Percentiles rank a stretch among this genome's conserved stretches.
Evolutionary conservation across 1,284 basidiomycete species (phyloP).

Genomic region (Albatrellus sp.): DNA sequence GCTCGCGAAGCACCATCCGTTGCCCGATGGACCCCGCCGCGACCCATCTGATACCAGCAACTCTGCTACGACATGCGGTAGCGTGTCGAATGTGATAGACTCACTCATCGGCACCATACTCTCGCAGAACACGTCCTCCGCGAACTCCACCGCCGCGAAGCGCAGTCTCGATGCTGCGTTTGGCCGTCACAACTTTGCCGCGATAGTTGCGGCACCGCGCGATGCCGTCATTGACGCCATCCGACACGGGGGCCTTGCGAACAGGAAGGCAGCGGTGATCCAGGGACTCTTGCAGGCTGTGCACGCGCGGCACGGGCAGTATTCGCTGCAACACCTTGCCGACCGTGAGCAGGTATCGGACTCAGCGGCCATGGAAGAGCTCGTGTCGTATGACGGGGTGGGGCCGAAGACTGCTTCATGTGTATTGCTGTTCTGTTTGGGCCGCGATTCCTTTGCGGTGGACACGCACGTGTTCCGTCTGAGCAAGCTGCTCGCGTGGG

Average conservation of each 20-base stretch:
- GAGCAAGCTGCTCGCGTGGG: constrained; percentile 56
- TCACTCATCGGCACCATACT: constrained; percentile 62
- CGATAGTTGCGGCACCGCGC: constrained; percentile 40
- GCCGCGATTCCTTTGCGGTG: constrained; percentile 63
- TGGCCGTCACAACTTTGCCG: constrained; percentile 48
- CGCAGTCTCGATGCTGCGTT: constrained; percentile 42
- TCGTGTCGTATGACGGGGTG: constrained; percentile 58
- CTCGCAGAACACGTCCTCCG: constrained; percentile 59
- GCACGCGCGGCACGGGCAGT: constrained; percentile 38
- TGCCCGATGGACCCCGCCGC: constrained; percentile 14
- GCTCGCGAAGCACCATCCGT: constrained; percentile 18
- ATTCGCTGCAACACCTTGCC: constrained; percentile 46
- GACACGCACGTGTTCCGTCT: constrained; percentile 68
- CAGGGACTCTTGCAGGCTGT: constrained; percentile 41
- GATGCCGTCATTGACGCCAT: constrained; percentile 48
- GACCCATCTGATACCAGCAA: constrained; percentile 20
- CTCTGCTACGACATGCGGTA: constrained; percentile 40
- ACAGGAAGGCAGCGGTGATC: constrained; percentile 62
- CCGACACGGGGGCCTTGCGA: constrained; percentile 58
- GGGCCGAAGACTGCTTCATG: constrained; percentile 75
- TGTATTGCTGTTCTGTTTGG: constrained; percentile 68
- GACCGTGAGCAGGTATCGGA: constrained; percentile 33
- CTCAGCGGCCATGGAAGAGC: constrained; percentile 54
- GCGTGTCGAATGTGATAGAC: constrained; percentile 55
- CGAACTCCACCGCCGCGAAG: constrained; percentile 58